Percentiles rank a stretch among this genome's conserved stretches.
Evolutionary conservation across 1,139 yeast species (phyloP).

Genomic region (Nematodospora anomalae): DNA sequence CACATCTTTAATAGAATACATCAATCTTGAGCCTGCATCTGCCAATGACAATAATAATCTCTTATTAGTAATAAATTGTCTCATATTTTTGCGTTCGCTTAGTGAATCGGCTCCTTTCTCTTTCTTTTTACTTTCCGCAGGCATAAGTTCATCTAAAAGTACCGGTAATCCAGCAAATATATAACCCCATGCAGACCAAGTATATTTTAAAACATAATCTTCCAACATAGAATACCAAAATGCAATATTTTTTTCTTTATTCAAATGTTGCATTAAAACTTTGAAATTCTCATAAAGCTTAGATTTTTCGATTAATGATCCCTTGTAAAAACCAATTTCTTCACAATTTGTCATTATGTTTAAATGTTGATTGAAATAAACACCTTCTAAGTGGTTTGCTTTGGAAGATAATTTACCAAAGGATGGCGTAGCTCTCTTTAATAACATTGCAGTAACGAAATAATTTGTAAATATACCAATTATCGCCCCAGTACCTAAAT

Average conservation of each 20-base stretch:
- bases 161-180: conserved; percentile 89
- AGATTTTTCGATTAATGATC: conserved; percentile 75
- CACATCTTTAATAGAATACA: conserved; percentile 94
- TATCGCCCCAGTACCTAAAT: conserved; percentile 82
- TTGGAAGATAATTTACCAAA: conserved; percentile 77
- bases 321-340: conserved; percentile 93
- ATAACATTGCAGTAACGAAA: conserved; percentile 72
- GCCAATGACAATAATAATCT: conserved; percentile 87
- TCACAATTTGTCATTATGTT: conserved; percentile 86
- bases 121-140: conserved; percentile 19
- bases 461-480: conserved; percentile 81
- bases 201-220: conserved; percentile 83
- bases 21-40: conserved; percentile 94
- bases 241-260: conserved; percentile 50
- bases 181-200: conserved; percentile 95
- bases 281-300: conserved; percentile 63
- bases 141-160: conserved; percentile 47
- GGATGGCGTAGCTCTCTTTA: conserved; percentile 77
- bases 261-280: conserved; percentile 48
- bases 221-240: conserved; percentile 71
- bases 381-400: conserved; percentile 82
- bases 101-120: conserved; percentile 18
- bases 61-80: conserved; percentile 87
- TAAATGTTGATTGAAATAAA: conserved; percentile 82
- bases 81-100: conserved; percentile 61